These are phyloP conservation scores for Protomyces pachydermus DNA, from an alignment of 1,139 yeast species.

Conservation along the genomic window DNA sequence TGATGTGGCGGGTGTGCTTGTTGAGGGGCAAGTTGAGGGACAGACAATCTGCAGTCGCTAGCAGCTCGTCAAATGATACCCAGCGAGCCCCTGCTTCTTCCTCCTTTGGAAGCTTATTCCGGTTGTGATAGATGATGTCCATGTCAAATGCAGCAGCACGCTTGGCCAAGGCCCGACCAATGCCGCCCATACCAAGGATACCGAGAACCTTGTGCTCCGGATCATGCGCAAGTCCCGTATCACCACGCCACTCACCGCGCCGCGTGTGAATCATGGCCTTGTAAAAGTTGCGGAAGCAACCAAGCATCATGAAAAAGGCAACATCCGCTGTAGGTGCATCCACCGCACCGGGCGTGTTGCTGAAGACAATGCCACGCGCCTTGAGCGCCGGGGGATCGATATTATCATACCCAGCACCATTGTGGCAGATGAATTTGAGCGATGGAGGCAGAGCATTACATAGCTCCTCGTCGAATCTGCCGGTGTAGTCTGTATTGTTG, in stretches of 20 bases:
- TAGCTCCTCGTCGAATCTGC: slow-evolving; percentile 54
- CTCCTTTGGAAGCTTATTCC: slow-evolving; percentile 50
- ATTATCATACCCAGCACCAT: slow-evolving; percentile 71
- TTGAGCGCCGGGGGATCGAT: slow-evolving; percentile 53
- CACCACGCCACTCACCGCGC: slow-evolving; percentile 39
- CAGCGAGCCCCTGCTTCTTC: slow-evolving; percentile 52
- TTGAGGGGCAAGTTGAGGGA: slow-evolving; percentile 62
- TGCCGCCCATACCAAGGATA: slow-evolving; percentile 76
- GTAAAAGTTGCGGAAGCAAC: slow-evolving; percentile 64
- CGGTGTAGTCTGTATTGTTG: slow-evolving; percentile 38
- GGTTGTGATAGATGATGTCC: slow-evolving; percentile 60
- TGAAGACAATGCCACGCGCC: slow-evolving; percentile 53
- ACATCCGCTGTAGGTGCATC: slow-evolving; percentile 81
- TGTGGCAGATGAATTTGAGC: slow-evolving; percentile 51
- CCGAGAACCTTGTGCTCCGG: slow-evolving; percentile 65
- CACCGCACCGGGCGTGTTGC: slow-evolving; percentile 68
- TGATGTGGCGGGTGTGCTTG: slow-evolving; percentile 49
- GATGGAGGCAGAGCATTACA: slow-evolving; percentile 46
- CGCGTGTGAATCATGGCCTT: slow-evolving; percentile 48
- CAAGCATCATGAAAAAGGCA: slow-evolving; percentile 59
- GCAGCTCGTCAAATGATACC: slow-evolving; percentile 54
- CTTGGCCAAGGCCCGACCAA: slow-evolving; percentile 68
- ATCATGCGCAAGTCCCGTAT: slow-evolving; percentile 44
- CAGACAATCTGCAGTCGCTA: slow-evolving; percentile 54
- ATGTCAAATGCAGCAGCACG: slow-evolving; percentile 62